Percentiles rank a stretch among this genome's conserved stretches.
Evolutionary conservation across 1,139 yeast genomes (phyloP).

Genomic region (Geotrichum phurueaensis): DNA sequence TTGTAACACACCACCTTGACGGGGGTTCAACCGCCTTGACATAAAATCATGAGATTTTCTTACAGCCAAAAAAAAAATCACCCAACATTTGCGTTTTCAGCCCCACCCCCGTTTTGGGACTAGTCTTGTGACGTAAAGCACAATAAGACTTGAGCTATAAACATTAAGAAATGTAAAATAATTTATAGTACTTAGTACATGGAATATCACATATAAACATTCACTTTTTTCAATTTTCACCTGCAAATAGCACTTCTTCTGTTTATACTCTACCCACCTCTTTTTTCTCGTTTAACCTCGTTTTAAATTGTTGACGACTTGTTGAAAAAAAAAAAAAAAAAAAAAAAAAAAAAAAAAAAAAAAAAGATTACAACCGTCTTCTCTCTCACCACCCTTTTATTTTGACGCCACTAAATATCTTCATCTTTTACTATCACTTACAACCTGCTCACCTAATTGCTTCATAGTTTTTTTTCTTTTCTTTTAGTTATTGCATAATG

Average conservation of each 20-base stretch:
- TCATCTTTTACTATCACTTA: neutral
- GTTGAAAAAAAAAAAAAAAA: neutral
- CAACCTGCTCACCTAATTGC: neutral
- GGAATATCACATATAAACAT: neutral
- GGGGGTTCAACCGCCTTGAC: neutral
- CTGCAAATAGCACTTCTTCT: neutral
- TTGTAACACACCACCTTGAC: neutral
- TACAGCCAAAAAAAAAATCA: neutral
- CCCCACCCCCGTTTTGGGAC: neutral
- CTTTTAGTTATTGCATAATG: neutral
- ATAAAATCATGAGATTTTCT: slow-evolving; percentile 5
- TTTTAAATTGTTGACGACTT: neutral
- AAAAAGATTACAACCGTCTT: neutral
- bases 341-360: neutral
- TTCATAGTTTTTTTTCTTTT: neutral
- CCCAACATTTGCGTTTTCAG: neutral
- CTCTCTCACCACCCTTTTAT: no score
- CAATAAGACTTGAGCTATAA: neutral
- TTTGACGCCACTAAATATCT: neutral
- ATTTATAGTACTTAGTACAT: neutral
- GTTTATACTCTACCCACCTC: neutral
- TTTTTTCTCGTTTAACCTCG: neutral
- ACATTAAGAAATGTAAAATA: neutral
- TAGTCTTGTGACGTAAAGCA: neutral
- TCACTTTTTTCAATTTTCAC: neutral